Base-by-base conservation (phyloP, 495 filamentous ascomycete species). In the Podospora conica region DNA sequence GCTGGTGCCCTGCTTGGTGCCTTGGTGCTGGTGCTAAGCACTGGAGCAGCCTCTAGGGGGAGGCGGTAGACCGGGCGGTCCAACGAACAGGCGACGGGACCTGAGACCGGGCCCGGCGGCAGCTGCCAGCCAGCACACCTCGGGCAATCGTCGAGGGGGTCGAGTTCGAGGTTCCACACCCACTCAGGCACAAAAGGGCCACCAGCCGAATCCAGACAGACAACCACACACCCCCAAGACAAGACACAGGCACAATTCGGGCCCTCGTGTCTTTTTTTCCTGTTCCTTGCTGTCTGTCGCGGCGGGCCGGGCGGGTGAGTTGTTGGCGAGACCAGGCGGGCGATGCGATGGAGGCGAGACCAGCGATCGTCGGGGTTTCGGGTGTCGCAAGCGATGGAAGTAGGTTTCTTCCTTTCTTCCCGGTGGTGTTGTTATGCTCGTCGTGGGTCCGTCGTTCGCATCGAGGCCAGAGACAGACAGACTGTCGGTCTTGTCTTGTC, bases 401-500 rank as follows among this genome's bases (percentile, higher is more conserved):
- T n/a, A 31, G 28, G 22, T 61, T 24, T 55, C 40, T 66, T 61
- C 48, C 48, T 66, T 59, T 65, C 18, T 40, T 48, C 9, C 12
- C 29, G 29, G 29, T 15, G 40, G 40, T 11, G 2, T 6, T 48
- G 15, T 48, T 48, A 18, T 48, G 40, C n/a, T n/a, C n/a, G n/a
- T n/a, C 70, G 67, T 62, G 55, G 55, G 64, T 63, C n/a, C n/a
- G n/a, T n/a, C n/a, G n/a, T 7, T 58, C 56, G 10, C 63, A 27
- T 27, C 28, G 23, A 63, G 23, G 25, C 54, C 62, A 63, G 33
- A 70, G 68, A 62, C 58, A 59, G 66, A 62, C 64, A 61, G 61
- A 68, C 29, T 27, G 2, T 6, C 25, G 2, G 25, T 73, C 65
- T 61, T 75, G 57, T 68, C 27, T 66, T 68, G 68, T 63, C 54